Conservation (phyloP, 1,284 basidiomycete species). For the Naganishia liquefaciens region DNA sequence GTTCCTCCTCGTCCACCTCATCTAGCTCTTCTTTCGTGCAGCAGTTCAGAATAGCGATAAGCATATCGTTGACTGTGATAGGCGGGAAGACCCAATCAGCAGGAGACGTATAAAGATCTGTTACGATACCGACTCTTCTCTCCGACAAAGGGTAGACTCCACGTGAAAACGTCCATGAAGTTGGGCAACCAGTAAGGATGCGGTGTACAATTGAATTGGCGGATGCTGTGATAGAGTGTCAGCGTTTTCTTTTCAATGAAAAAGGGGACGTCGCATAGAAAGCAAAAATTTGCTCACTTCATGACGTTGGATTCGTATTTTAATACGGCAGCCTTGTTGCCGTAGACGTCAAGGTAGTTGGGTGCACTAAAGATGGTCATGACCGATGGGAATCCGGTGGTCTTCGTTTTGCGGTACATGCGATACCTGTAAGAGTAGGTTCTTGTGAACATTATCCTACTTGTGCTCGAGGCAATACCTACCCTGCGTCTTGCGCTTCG, state of each 20-base stretch:
- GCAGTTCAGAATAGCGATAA: slow-evolving; percentile 89
- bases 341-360: slow-evolving; percentile 94
- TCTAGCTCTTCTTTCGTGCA: slow-evolving; percentile 94
- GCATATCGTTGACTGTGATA: slow-evolving; percentile 82
- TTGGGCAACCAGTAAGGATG: slow-evolving; percentile 97
- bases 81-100: slow-evolving; percentile 1
- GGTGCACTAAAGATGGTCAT: slow-evolving; percentile 97
- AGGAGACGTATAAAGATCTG: neutral
- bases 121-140: slow-evolving; percentile 71
- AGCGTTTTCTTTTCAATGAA: too few relatives aligned
- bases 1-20: slow-evolving; percentile 71
- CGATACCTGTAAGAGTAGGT: slow-evolving; percentile 64
- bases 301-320: slow-evolving; percentile 97
- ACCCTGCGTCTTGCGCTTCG: slow-evolving; percentile 93
- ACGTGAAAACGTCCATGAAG: slow-evolving; percentile 99
- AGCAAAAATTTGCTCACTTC: slow-evolving; percentile 58
- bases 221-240: slow-evolving; percentile 42
- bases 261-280: neutral
- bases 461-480: slow-evolving; percentile 41
- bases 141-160: slow-evolving; percentile 97
- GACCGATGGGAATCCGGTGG: slow-evolving; percentile 84
- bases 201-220: slow-evolving; percentile 92
- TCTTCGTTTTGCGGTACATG: slow-evolving; percentile 96
- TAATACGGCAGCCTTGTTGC: slow-evolving; percentile 93
- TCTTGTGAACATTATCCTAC: neutral